Percentiles rank a stretch among this genome's conserved stretches.
Evolutionary conservation across 2,329 filamentous ascomycete species (phyloP).

Genomic region (Onygenales sp.): DNA sequence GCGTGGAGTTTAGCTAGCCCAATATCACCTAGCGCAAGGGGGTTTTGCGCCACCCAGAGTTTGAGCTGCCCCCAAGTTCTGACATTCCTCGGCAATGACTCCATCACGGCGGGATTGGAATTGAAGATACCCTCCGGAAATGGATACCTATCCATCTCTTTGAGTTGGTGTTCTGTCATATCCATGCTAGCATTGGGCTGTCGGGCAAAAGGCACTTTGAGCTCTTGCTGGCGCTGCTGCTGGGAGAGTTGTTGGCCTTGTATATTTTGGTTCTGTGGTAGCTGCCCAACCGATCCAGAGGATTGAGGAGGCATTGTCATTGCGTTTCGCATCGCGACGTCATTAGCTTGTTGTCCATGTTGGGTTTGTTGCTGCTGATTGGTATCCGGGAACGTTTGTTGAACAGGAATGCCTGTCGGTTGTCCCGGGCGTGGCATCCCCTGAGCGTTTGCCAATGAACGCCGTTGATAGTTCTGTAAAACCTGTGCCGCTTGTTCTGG

Average conservation of each 20-base stretch:
- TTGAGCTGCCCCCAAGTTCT: slow-evolving; percentile 51
- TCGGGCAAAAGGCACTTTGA: slow-evolving; percentile 10
- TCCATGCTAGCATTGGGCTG: slow-evolving; percentile 24
- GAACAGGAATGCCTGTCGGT: slow-evolving; percentile 20
- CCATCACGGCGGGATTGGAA: slow-evolving; percentile 20
- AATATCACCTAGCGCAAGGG: slow-evolving; percentile 30
- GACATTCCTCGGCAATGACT: slow-evolving; percentile 40
- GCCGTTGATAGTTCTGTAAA: slow-evolving; percentile 26
- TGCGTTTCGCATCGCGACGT: slow-evolving; percentile 25
- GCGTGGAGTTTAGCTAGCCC: slow-evolving; percentile 31
- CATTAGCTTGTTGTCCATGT: slow-evolving; percentile 24
- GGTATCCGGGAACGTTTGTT: slow-evolving; percentile 21
- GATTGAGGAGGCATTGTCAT: slow-evolving; percentile 26
- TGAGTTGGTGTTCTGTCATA: slow-evolving; percentile 32
- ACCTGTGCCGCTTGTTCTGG: slow-evolving; percentile 25
- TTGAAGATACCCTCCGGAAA: slow-evolving; percentile 30
- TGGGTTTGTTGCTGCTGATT: slow-evolving; percentile 23
- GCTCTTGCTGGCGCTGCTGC: slow-evolving; percentile 21
- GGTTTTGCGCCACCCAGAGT: slow-evolving; percentile 41
- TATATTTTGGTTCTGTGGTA: slow-evolving; percentile 22
- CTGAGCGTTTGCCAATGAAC: slow-evolving; percentile 21
- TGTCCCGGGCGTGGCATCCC: slow-evolving; percentile 24
- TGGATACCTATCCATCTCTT: slow-evolving; percentile 32
- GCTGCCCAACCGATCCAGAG: slow-evolving; percentile 20
- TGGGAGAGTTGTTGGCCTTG: slow-evolving; percentile 22